Evolutionary conservation across 768 basidiomycete species (phyloP).

Genomic region (Hebeloma cylindrosporum): DNA sequence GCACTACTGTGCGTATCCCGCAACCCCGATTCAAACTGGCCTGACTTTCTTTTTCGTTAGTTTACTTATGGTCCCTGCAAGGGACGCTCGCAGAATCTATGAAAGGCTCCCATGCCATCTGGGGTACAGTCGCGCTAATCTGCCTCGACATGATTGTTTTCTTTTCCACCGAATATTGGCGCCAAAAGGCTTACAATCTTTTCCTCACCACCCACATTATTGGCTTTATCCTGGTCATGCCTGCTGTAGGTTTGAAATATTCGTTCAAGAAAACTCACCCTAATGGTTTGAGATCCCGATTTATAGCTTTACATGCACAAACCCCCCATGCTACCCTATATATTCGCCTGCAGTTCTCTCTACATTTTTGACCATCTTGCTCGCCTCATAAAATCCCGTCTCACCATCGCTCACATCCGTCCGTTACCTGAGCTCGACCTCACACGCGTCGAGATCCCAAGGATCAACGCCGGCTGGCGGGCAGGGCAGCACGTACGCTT

Average conservation of each 20-base stretch:
- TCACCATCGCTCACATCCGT: slow-evolving; percentile 55
- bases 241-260: slow-evolving; percentile 43
- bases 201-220: slow-evolving; percentile 62
- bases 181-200: slow-evolving; percentile 58
- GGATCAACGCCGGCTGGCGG: slow-evolving; percentile 74
- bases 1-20: slow-evolving; percentile 44
- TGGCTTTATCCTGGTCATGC: slow-evolving; percentile 49
- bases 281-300: slow-evolving; percentile 2
- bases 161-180: slow-evolving; percentile 54
- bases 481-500: slow-evolving; percentile 85
- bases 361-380: slow-evolving; percentile 60
- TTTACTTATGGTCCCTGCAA: slow-evolving; percentile 50
- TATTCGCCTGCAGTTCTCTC: slow-evolving; percentile 46
- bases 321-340: slow-evolving; percentile 49
- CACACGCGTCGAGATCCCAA: slow-evolving; percentile 63
- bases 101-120: slow-evolving; percentile 34
- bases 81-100: slow-evolving; percentile 38
- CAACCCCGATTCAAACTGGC: neutral
- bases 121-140: slow-evolving; percentile 51
- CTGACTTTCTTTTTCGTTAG: slow-evolving; percentile 17
- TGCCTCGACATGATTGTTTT: slow-evolving; percentile 54
- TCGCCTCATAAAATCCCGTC: slow-evolving; percentile 63
- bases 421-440: slow-evolving; percentile 60
- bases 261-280: neutral
- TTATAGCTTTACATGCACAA: slow-evolving; percentile 51